Conservation (phyloP, 208 protist species). For the Trypanosoma brucei region DNA sequence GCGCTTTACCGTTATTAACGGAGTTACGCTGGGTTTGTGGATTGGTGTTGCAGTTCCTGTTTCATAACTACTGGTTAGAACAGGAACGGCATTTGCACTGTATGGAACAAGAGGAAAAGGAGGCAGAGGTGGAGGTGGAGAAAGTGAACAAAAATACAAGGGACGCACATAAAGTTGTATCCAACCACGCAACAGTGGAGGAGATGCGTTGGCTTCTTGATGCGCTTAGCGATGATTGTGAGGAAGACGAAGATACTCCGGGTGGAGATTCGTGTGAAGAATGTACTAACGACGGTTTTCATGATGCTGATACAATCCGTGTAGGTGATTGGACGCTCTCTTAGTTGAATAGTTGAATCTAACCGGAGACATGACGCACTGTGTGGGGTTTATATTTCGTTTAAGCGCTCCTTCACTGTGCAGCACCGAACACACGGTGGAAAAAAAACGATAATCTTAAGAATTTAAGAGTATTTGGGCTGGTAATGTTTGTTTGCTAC, state of each 20-base stretch:
- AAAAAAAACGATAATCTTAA: too few species aligned
- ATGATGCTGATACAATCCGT: background rate
- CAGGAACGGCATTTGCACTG: slow-evolving; percentile 54
- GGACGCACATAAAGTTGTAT: slow-evolving; percentile 7
- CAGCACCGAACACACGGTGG: too few species aligned
- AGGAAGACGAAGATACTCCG: slow-evolving; percentile 6
- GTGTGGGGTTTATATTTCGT: too few species aligned
- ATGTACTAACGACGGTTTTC: background rate
- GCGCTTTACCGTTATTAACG: slow-evolving; percentile 46
- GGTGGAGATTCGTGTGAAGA: background rate
- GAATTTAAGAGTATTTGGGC: too few species aligned
- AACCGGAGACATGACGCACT: background rate
- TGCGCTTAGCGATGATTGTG: slow-evolving; percentile 27
- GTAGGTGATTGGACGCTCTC: slow-evolving; percentile 3
- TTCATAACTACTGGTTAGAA: slow-evolving; percentile 67
- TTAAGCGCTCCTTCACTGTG: too few species aligned
- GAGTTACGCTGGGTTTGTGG: slow-evolving; percentile 80
- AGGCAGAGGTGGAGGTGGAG: slow-evolving; percentile 5
- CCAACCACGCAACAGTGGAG: slow-evolving; percentile 25
- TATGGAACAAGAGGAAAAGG: slow-evolving; percentile 32
- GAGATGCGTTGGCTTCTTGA: slow-evolving; percentile 61
- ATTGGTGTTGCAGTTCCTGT: slow-evolving; percentile 75
- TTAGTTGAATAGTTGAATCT: background rate
- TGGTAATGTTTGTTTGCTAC: too few species aligned
- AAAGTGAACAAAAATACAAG: slow-evolving; percentile 20